phyloP scores from a whole-genome alignment of 2,329 filamentous ascomycete species.

The Fusarium gaditjirri region DNA sequence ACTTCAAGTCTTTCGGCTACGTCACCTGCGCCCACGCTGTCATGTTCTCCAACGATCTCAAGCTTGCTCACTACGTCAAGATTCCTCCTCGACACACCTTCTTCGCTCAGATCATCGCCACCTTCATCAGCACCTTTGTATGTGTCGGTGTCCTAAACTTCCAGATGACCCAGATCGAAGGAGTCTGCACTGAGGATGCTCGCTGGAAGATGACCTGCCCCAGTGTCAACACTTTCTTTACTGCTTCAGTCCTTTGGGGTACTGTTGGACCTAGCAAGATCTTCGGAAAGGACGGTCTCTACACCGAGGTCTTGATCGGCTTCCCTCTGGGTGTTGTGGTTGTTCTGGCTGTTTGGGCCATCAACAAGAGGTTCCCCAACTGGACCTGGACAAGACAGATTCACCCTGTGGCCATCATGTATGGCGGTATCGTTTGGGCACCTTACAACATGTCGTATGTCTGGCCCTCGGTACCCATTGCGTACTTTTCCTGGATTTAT shows the following conservation, averaged over 20 bases:
- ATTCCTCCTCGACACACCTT: slow-evolving; percentile 71
- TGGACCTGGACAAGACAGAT: slow-evolving; percentile 56
- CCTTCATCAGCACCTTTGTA: slow-evolving; percentile 63
- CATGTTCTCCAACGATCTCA: slow-evolving; percentile 60
- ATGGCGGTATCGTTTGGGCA: slow-evolving; percentile 58
- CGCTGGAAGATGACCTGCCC: slow-evolving; percentile 63
- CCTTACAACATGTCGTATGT: slow-evolving; percentile 64
- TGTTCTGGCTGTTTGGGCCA: slow-evolving; percentile 54
- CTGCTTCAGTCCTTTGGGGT: slow-evolving; percentile 65
- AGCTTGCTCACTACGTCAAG: slow-evolving; percentile 67
- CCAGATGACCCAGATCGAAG: slow-evolving; percentile 60
- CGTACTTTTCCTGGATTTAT: slow-evolving; percentile 63
- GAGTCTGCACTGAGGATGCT: slow-evolving; percentile 60
- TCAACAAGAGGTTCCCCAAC: slow-evolving; percentile 55
- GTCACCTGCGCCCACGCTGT: slow-evolving; percentile 63
- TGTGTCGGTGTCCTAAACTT: slow-evolving; percentile 61
- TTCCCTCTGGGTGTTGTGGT: slow-evolving; percentile 61
- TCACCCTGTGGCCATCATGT: slow-evolving; percentile 60
- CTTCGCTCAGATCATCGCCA: slow-evolving; percentile 67
- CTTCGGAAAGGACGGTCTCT: slow-evolving; percentile 60
- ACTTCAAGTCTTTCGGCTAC: slow-evolving; percentile 64
- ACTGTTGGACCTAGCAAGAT: slow-evolving; percentile 63
- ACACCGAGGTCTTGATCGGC: slow-evolving; percentile 59
- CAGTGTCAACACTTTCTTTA: slow-evolving; percentile 66
- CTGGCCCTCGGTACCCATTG: slow-evolving; percentile 63